Percentiles rank a stretch among this genome's conserved stretches.
phyloP scores from a whole-genome alignment of 345 rosid genomes.

The Rhizophora mangle region DNA sequence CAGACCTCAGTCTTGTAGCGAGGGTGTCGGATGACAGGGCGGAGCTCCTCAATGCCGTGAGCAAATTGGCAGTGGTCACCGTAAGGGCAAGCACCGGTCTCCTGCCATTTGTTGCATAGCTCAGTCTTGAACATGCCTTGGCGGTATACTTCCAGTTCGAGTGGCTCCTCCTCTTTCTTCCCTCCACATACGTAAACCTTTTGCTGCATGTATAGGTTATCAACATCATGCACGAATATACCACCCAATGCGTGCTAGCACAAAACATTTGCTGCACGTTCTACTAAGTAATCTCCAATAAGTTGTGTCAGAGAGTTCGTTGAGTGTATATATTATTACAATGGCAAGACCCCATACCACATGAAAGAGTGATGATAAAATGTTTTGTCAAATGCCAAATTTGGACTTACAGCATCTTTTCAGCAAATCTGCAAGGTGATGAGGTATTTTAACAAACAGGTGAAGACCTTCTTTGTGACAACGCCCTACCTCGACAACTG shows the following conservation, averaged over 20 bases:
- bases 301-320: too few species aligned
- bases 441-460: too few species aligned
- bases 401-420: too few species aligned
- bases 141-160: slow-evolving; percentile 63
- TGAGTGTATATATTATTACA: too few species aligned
- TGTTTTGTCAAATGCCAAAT: too few species aligned
- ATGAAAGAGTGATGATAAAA: too few species aligned
- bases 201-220: slow-evolving; percentile 21
- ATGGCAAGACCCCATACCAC: too few species aligned
- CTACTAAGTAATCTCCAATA: too few species aligned
- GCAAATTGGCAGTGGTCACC: slow-evolving; percentile 81
- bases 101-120: slow-evolving; percentile 97
- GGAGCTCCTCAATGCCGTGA: slow-evolving; percentile 80
- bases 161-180: slow-evolving; percentile 49
- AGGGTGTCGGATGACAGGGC: slow-evolving; percentile 87
- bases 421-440: too few species aligned
- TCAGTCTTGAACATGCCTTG: slow-evolving; percentile 92
- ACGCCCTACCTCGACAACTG: too few species aligned
- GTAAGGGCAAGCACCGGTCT: slow-evolving; percentile 75
- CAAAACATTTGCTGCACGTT: not conserved
- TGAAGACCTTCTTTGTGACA: too few species aligned
- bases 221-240: not conserved
- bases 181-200: slow-evolving; percentile 38
- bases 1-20: slow-evolving; percentile 87
- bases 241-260: not conserved